phyloP scores from a whole-genome alignment of 257 asterid species.

The Gentiana macrophylla region DNA sequence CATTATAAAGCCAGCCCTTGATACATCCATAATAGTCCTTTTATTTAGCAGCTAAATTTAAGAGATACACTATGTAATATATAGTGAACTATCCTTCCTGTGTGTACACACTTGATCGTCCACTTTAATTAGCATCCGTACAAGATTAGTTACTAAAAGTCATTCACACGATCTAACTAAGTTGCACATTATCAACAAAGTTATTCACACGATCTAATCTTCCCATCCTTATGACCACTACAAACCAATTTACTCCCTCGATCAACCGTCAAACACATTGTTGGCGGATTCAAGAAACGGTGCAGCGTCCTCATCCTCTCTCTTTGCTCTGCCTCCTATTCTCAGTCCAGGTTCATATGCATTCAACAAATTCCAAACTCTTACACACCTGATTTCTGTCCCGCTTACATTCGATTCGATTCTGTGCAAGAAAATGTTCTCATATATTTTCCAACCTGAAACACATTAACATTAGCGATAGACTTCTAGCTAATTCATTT shows the following conservation, averaged over 20 bases:
- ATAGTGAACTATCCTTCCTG: too few species aligned
- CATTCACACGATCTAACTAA: too few species aligned
- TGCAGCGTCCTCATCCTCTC: constrained; percentile 94
- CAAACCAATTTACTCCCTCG: constrained; percentile 66
- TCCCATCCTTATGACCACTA: constrained; percentile 97
- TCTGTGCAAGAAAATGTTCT: constrained; percentile 76
- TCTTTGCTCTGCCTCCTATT: constrained; percentile 48
- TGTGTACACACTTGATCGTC: too few species aligned
- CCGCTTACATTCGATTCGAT: constrained; percentile 79
- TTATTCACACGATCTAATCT: constrained; percentile 47
- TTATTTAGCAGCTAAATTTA: too few species aligned
- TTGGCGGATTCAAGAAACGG: constrained; percentile 67
- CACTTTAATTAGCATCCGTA: too few species aligned
- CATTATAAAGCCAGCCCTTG: too few species aligned
- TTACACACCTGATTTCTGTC: constrained; percentile 84
- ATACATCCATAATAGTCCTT: too few species aligned
- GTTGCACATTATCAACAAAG: too few species aligned
- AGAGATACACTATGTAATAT: too few species aligned
- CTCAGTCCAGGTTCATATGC: constrained; percentile 66
- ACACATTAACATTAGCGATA: not conserved
- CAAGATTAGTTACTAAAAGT: too few species aligned
- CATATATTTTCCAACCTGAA: constrained; percentile 68
- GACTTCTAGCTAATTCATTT: too few species aligned
- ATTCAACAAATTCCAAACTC: constrained; percentile 81
- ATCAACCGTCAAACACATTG: constrained; percentile 68